Conservation (phyloP, 2,329 filamentous ascomycete species). For the Trichoderma endophyticum region DNA sequence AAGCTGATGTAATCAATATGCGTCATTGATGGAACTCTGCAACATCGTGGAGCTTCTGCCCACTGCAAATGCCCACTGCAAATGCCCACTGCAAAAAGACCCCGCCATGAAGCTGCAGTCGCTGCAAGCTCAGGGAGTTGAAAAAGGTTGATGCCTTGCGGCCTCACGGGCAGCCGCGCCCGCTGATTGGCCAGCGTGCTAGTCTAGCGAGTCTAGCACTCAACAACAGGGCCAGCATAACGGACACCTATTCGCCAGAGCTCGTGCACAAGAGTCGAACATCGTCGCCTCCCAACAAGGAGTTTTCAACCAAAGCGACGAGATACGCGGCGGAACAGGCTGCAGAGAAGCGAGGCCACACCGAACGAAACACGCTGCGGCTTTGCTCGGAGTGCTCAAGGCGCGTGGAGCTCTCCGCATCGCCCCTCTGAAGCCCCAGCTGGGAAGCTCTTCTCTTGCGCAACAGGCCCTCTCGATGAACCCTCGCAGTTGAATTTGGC, state of each 20-base stretch:
- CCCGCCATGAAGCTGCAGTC: slow-evolving; percentile 3
- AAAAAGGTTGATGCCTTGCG: slow-evolving; percentile 36
- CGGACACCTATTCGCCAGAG: slow-evolving; percentile 18
- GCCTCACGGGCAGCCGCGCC: slow-evolving; percentile 30
- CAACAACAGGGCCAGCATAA: slow-evolving; percentile 19
- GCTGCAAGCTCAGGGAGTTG: slow-evolving; percentile 14
- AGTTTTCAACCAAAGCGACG: not conserved
- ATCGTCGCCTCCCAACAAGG: slow-evolving; percentile 1
- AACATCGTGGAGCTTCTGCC: not conserved
- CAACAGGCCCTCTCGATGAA: slow-evolving; percentile 36
- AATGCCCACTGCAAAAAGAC: not conserved
- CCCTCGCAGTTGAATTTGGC: slow-evolving; percentile 34
- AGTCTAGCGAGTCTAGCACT: slow-evolving; percentile 11
- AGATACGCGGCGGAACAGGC: not conserved
- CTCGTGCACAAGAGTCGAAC: not conserved
- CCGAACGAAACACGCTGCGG: not conserved
- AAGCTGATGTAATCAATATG: not conserved
- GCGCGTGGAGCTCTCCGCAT: slow-evolving; percentile 19
- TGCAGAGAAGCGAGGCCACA: not conserved
- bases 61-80: not conserved
- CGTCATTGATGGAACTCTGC: slow-evolving; percentile 6
- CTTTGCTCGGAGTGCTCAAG: slow-evolving; percentile 8
- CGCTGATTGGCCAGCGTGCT: slow-evolving; percentile 31
- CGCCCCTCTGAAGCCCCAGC: slow-evolving; percentile 22
- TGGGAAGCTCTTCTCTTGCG: slow-evolving; percentile 24